phyloP scores from a whole-genome alignment of 2,329 filamentous ascomycete genomes.

The Calonectria pseudoturangicola region DNA sequence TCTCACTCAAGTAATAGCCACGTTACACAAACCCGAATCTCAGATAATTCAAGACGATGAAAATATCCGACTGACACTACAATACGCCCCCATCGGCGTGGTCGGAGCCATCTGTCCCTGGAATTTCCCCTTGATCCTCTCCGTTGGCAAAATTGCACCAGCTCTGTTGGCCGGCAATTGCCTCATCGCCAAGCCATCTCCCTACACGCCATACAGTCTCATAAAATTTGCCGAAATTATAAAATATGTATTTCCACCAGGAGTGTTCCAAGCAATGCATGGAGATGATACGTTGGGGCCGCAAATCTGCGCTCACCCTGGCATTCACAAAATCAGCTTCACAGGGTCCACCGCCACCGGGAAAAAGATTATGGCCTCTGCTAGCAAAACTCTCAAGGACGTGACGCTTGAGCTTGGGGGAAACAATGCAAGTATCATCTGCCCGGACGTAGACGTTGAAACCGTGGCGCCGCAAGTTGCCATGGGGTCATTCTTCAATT shows the following conservation, averaged over 20 bases:
- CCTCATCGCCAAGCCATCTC: conserved; percentile 15
- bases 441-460: conserved; percentile 70
- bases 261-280: conserved; percentile 3
- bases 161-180: conserved; percentile 5
- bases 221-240: conserved; percentile 1
- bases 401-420: conserved; percentile 13
- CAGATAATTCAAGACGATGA: conserved; percentile 7
- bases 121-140: conserved; percentile 10
- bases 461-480: conserved; percentile 40
- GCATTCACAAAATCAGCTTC: conserved; percentile 16
- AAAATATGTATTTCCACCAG: background rate
- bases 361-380: conserved; percentile 16
- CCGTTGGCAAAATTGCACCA: conserved; percentile 11
- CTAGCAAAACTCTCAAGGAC: background rate
- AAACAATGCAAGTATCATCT: conserved; percentile 45
- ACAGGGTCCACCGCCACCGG: conserved; percentile 1
- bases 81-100: conserved; percentile 7
- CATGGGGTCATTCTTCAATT: conserved; percentile 27
- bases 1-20: background rate
- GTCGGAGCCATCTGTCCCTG: conserved; percentile 14
- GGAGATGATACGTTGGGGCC: conserved; percentile 4
- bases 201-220: conserved; percentile 8
- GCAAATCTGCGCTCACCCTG: conserved; percentile 4
- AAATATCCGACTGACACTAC: background rate
- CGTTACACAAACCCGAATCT: conserved; percentile 2